A percentile compares a stretch with the other conserved stretches of the same genome.
Conservation (phyloP, 352 stramenopile species). For the Hyphochytrium catenoides region DNA sequence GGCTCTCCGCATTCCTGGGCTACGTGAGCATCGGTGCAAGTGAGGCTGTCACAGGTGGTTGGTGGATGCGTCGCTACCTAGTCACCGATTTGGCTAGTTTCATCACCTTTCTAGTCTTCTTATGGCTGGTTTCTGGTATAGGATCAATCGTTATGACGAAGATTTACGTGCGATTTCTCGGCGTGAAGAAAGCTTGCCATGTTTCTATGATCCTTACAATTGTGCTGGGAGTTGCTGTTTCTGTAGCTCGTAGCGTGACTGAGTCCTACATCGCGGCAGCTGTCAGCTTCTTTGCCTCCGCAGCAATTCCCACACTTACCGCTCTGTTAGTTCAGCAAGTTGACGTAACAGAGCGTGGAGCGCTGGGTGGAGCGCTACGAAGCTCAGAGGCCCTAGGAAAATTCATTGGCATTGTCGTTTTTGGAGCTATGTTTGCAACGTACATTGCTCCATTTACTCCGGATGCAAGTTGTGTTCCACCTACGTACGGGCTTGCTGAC, state of each 20-base stretch:
- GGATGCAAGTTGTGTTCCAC: constrained; percentile 5
- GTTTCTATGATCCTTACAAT: constrained; percentile 6
- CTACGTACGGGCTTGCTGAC: constrained; percentile 3
- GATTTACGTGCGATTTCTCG: constrained; percentile 5
- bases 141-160: constrained; percentile 5
- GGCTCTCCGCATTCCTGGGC: constrained; percentile 5
- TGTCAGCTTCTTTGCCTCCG: constrained; percentile 6
- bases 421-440: constrained; percentile 7
- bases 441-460: constrained; percentile 7
- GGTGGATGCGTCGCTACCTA: constrained; percentile 8
- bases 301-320: constrained; percentile 3
- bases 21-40: constrained; percentile 6
- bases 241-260: constrained; percentile 5
- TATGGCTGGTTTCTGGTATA: constrained; percentile 6
- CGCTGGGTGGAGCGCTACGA: constrained; percentile 6
- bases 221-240: constrained; percentile 4
- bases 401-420: constrained; percentile 7
- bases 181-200: constrained; percentile 6
- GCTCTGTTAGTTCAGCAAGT: constrained; percentile 8
- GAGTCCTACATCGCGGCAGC: constrained; percentile 7
- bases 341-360: constrained; percentile 5
- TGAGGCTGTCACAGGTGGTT: constrained; percentile 6
- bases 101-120: constrained; percentile 5
- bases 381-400: constrained; percentile 7
- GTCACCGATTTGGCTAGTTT: constrained; percentile 3